Evolutionary conservation across 164 flowering plant genomes (phyloP).

Genomic region (Annona squamosa): DNA sequence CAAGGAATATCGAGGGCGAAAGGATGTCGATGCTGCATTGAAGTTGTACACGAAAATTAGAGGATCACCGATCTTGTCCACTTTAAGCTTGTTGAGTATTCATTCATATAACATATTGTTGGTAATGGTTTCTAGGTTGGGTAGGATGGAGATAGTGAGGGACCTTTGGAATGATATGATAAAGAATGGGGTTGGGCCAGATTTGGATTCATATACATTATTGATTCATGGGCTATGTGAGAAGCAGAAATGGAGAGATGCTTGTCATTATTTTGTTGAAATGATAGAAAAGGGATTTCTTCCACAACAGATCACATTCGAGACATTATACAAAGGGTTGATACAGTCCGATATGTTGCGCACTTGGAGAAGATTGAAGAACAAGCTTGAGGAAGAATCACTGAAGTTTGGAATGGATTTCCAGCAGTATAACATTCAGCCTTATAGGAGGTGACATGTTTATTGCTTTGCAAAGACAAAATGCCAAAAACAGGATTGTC

Average conservation of each 20-base stretch:
- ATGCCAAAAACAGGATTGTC: neutral
- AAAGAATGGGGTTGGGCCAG: conserved; percentile 58
- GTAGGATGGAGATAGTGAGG: conserved; percentile 41
- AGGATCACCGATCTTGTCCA: conserved; percentile 30
- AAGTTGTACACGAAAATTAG: conserved; percentile 70
- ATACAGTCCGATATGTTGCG: conserved; percentile 85
- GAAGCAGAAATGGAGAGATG: conserved; percentile 70
- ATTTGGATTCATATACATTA: conserved; percentile 83
- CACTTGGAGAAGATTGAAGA: conserved; percentile 95
- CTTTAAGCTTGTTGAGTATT: conserved; percentile 29
- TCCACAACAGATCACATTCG: conserved; percentile 88
- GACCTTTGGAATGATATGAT: conserved; percentile 84
- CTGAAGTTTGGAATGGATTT: conserved; percentile 74
- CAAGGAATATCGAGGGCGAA: conserved; percentile 80
- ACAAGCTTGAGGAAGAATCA: conserved; percentile 83
- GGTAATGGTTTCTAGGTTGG: conserved; percentile 53
- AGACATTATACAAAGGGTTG: conserved; percentile 73
- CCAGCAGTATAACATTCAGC: conserved; percentile 60
- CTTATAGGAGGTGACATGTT: conserved; percentile 56
- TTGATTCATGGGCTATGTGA: conserved; percentile 78
- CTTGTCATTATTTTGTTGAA: conserved; percentile 75
- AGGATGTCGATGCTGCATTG: conserved; percentile 63
- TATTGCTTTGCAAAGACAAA: neutral
- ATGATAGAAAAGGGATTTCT: conserved; percentile 94
- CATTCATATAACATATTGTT: conserved; percentile 68